These are phyloP conservation scores for Camelina neglecta DNA, from an alignment of 345 rosid species.

Conservation along the genomic window DNA sequence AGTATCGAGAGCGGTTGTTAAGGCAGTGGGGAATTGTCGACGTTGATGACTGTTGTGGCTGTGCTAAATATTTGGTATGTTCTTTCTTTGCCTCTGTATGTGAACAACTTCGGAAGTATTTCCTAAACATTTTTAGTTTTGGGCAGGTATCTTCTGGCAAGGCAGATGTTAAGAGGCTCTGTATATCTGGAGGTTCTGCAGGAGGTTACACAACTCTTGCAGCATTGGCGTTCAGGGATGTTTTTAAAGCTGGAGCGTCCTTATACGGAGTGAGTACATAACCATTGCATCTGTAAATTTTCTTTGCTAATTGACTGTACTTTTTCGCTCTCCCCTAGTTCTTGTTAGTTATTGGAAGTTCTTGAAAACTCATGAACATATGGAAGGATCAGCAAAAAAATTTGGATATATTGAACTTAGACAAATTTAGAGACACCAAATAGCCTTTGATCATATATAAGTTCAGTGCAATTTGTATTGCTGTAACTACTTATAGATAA, in stretches of 20 bases:
- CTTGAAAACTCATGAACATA: conserved; percentile 1
- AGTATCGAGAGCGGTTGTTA: conserved; percentile 85
- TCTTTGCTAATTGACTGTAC: not conserved
- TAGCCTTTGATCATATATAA: not conserved
- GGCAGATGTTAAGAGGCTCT: conserved; percentile 73
- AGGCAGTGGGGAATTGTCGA: conserved; percentile 90
- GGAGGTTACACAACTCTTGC: conserved; percentile 98
- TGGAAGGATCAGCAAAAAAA: not conserved
- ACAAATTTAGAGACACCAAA: not conserved
- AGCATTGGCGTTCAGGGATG: conserved; percentile 83
- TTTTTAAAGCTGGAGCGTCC: conserved; percentile 94
- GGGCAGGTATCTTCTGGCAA: conserved; percentile 74
- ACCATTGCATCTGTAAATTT: not conserved
- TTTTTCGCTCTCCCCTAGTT: not conserved
- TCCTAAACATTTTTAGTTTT: conserved; percentile 30
- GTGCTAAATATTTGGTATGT: conserved; percentile 86
- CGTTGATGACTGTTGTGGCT: conserved; percentile 94
- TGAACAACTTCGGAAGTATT: not conserved
- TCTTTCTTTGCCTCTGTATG: conserved; percentile 7
- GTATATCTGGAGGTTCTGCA: conserved; percentile 98
- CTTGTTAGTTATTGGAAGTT: not conserved
- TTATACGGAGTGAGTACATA: conserved; percentile 75
- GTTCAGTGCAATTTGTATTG: not conserved
- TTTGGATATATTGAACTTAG: not conserved
- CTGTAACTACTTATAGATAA: not conserved